Conservation (phyloP, 495 filamentous ascomycete genomes). For the Pyrenula aspistea region DNA sequence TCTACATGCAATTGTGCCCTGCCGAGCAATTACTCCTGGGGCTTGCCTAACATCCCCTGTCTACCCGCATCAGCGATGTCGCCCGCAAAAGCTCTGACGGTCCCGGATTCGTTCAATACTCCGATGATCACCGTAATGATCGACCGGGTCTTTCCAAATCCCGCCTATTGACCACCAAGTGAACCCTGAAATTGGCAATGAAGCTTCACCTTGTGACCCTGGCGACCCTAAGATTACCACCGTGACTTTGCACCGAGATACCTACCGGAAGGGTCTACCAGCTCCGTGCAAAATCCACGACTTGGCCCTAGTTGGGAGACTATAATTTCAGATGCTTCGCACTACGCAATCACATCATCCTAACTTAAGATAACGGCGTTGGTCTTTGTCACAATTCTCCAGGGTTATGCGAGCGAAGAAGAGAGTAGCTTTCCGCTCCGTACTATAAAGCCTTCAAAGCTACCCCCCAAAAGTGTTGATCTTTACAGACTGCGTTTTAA, state of each 20-base stretch:
- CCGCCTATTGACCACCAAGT: neutral
- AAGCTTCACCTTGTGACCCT: neutral
- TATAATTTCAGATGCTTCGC: neutral
- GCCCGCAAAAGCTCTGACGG: no score
- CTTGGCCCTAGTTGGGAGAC: neutral
- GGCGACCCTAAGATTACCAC: neutral
- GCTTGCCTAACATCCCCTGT: no score
- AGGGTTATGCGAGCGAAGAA: no score
- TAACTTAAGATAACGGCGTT: neutral
- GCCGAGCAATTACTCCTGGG: no score
- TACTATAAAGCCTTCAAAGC: no score
- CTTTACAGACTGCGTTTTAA: no score
- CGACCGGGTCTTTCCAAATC: neutral
- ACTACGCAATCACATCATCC: neutral
- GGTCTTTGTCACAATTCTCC: no score
- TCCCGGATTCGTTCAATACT: neutral
- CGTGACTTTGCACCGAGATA: neutral
- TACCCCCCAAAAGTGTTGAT: no score
- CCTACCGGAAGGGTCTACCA: neutral
- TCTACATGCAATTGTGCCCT: no score
- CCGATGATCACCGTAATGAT: neutral
- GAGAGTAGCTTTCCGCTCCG: no score
- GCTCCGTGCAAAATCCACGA: neutral
- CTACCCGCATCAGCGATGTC: no score
- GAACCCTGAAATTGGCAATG: neutral